Conservation (phyloP, 805 yeast species). For the Wickerhamiella qilinensis region DNA sequence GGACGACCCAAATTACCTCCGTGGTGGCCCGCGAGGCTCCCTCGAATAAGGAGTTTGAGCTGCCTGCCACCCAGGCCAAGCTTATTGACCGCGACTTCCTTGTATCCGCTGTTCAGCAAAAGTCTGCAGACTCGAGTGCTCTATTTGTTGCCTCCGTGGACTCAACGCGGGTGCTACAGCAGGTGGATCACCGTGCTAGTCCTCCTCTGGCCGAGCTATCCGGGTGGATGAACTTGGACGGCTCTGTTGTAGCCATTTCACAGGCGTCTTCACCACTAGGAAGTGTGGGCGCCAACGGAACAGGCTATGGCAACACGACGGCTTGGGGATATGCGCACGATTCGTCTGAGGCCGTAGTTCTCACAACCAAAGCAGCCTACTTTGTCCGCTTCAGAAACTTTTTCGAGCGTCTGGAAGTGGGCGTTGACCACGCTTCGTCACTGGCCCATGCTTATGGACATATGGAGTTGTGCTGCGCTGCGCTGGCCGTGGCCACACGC, state of each 20-base stretch:
- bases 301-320: slow-evolving; percentile 43
- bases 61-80: background rate
- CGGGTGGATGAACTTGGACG: slow-evolving; percentile 43
- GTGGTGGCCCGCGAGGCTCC: slow-evolving; percentile 1
- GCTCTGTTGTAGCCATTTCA: slow-evolving; percentile 53
- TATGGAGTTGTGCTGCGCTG: slow-evolving; percentile 79
- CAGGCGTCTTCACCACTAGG: slow-evolving; percentile 53
- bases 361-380: slow-evolving; percentile 66
- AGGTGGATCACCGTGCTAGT: slow-evolving; percentile 32
- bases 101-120: slow-evolving; percentile 33
- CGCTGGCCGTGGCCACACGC: slow-evolving; percentile 62
- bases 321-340: slow-evolving; percentile 67
- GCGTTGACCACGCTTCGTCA: slow-evolving; percentile 39
- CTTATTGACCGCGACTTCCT: slow-evolving; percentile 31
- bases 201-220: slow-evolving; percentile 15
- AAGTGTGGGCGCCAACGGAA: slow-evolving; percentile 9
- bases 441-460: slow-evolving; percentile 70
- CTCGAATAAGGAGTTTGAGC: background rate
- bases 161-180: slow-evolving; percentile 59
- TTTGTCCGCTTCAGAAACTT: slow-evolving; percentile 68
- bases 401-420: slow-evolving; percentile 57
- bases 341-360: slow-evolving; percentile 59
- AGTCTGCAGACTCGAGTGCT: slow-evolving; percentile 21
- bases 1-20: background rate
- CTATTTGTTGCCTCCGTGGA: slow-evolving; percentile 70